Evolutionary conservation across 176 grass and related monocot genomes (phyloP), one percentile per base, ranked within the genome.

Genomic region (Cenchrus fungigraminus): DNA sequence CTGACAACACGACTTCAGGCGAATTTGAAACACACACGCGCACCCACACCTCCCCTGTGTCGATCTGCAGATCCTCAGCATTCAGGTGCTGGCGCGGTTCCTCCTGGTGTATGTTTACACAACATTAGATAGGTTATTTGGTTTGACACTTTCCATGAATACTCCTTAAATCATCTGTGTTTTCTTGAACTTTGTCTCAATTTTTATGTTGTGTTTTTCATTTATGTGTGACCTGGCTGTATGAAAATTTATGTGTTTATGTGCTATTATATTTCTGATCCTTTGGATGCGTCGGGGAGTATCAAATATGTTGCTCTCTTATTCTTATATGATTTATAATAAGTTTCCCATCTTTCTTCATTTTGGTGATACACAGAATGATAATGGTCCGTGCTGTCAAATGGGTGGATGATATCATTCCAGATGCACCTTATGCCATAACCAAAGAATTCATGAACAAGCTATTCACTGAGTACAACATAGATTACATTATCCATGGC

Each of bases 401-500:
- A 83, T 95, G 95, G 90, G 95, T 97, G 12, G 90, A 97, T 53
- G 92, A 95, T 86, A 71, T 97, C 70, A 97, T 97, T 86, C 92
- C 86, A 58, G 89, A 95, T 86, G 92, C 92, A 32, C 95, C 95
- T 72, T 97, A 97, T 85, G 92, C 95, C 83, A 97, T 97, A 73
- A 97, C 89, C 10, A 89, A 97, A 91, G 89, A 97, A 28, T 97
- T 97, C 84, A 94, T 97, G 92, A 84, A 97, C 64, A 97, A 94
- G 85, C 73, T 97, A 65, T 97, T 97, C 65, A 92, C 83, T 72
- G 92, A 94, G 29, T 97, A 97, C 74, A 87, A 91, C 74, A 97
- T 97, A 74, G 95, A 97, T 83, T 97, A 97, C 79, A 97, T 94
- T 68, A 97, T 97, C 82, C 95, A 97, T 88, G 95, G 95, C 34